Conservation (phyloP, 805 yeast genomes). For the Cyberlindnera maritima region DNA sequence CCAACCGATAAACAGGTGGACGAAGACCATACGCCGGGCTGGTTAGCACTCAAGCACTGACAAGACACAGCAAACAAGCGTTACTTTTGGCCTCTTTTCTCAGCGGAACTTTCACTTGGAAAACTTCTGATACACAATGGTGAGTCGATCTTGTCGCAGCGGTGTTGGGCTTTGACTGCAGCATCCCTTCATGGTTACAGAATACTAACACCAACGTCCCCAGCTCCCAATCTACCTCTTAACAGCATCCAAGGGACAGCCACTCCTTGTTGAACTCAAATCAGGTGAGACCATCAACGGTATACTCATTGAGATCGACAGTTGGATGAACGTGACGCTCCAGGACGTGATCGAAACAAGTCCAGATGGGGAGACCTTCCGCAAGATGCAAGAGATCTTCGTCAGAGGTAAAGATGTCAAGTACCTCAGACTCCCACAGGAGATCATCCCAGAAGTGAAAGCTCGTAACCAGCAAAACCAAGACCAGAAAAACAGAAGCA, state of each 20-base stretch:
- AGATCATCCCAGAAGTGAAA: slow-evolving; percentile 71
- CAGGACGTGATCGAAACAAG: slow-evolving; percentile 69
- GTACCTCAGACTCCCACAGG: slow-evolving; percentile 71
- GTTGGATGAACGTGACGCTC: slow-evolving; percentile 92
- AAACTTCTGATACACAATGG: not conserved
- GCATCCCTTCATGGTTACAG: no score
- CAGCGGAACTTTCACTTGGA: not conserved
- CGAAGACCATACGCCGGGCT: not conserved
- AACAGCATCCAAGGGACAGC: slow-evolving; percentile 87
- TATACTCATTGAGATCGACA: slow-evolving; percentile 78
- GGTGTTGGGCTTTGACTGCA: no score
- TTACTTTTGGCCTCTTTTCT: not conserved
- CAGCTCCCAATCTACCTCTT: slow-evolving; percentile 89
- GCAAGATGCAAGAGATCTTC: slow-evolving; percentile 69
- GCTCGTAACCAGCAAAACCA: slow-evolving; percentile 54
- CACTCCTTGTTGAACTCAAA: slow-evolving; percentile 84
- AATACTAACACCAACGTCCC: slow-evolving; percentile 6
- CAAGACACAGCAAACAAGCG: not conserved
- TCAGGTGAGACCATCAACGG: slow-evolving; percentile 91
- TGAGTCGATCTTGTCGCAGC: no score
- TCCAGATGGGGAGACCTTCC: slow-evolving; percentile 56
- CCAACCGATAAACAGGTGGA: not conserved
- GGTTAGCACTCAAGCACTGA: not conserved
- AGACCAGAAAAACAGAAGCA: slow-evolving; percentile 43
- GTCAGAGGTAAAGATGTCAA: slow-evolving; percentile 85